Conservation (phyloP, 805 yeast genomes). For the Starmerella kuoi region DNA sequence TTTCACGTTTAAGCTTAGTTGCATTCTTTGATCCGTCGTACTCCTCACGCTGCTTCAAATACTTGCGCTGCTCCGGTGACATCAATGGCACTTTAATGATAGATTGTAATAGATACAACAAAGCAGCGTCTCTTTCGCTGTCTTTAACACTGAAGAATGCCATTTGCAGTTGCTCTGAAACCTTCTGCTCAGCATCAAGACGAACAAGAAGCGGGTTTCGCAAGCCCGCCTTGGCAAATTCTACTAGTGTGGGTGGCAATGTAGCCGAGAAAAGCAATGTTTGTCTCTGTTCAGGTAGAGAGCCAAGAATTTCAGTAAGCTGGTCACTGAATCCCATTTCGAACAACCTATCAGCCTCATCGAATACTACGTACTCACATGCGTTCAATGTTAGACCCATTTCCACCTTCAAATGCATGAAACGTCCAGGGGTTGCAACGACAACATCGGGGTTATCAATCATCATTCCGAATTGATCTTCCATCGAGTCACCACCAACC, state of each 20-base stretch:
- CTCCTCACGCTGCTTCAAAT: conserved; percentile 38
- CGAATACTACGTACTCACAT: conserved; percentile 84
- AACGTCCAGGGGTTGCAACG: conserved; percentile 96
- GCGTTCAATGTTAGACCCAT: conserved; percentile 77
- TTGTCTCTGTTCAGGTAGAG: conserved; percentile 74
- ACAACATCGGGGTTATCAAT: conserved; percentile 88
- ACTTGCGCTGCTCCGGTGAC: conserved; percentile 50
- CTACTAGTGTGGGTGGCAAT: conserved; percentile 79
- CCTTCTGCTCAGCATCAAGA: conserved; percentile 81
- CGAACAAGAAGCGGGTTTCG: conserved; percentile 85
- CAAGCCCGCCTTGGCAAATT: conserved; percentile 94
- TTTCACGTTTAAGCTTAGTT: conserved; percentile 35
- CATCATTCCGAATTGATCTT: conserved; percentile 88
- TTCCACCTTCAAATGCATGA: conserved; percentile 87
- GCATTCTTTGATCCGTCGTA: conserved; percentile 38
- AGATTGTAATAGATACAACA: conserved; percentile 64
- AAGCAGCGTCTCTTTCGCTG: conserved; percentile 80
- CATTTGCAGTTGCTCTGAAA: conserved; percentile 85
- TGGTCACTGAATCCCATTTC: conserved; percentile 96
- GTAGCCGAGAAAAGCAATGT: conserved; percentile 90
- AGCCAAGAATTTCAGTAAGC: conserved; percentile 72
- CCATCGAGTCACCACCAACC: conserved; percentile 98
- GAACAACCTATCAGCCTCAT: conserved; percentile 92
- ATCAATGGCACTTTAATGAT: conserved; percentile 77
- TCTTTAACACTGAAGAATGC: conserved; percentile 69